Percentiles rank a stretch among this genome's conserved stretches.
phyloP scores from a whole-genome alignment of 129 eudicot species.

The Smallanthus sonchifolius region DNA sequence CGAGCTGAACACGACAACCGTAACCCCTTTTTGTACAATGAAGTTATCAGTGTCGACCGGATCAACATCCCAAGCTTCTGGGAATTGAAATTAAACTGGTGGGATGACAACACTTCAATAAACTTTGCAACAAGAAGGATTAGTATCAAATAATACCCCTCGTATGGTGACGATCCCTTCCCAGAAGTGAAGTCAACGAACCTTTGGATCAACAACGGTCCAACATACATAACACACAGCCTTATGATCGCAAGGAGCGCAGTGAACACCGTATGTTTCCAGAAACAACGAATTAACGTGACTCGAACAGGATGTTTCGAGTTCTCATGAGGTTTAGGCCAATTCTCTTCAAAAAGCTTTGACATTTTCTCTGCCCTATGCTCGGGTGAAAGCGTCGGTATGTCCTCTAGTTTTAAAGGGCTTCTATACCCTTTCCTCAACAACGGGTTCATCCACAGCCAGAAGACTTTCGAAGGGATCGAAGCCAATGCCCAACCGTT shows the following conservation, averaged over 20 bases:
- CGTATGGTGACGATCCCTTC: conserved; percentile 45
- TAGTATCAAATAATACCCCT: conserved; percentile 77
- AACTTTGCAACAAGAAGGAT: conserved; percentile 65
- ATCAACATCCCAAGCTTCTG: conserved; percentile 84
- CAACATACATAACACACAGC: conserved; percentile 71
- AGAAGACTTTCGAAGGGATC: conserved; percentile 52
- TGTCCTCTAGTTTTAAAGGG: conserved; percentile 60
- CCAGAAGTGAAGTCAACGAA: conserved; percentile 72
- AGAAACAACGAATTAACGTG: conserved; percentile 70
- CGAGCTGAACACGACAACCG: conserved; percentile 77
- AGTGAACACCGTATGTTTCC: conserved; percentile 62
- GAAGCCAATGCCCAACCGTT: conserved; percentile 72
- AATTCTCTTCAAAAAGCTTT: conserved; percentile 49
- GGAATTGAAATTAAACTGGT: conserved; percentile 77
- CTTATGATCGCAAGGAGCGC: conserved; percentile 57
- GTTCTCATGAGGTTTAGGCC: conserved; percentile 78
- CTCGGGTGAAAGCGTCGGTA: conserved; percentile 75
- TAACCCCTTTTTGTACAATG: conserved; percentile 80
- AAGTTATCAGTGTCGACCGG: conserved; percentile 65
- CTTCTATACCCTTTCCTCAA: conserved; percentile 51
- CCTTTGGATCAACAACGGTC: conserved; percentile 64
- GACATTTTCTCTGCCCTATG: conserved; percentile 77
- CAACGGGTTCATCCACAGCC: conserved; percentile 86
- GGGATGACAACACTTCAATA: conserved; percentile 66
- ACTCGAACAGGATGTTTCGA: conserved; percentile 66